Percentiles rank a stretch among this genome's conserved stretches.
phyloP scores from a whole-genome alignment of 352 stramenopile genomes.

The Lagenidium sp. region DNA sequence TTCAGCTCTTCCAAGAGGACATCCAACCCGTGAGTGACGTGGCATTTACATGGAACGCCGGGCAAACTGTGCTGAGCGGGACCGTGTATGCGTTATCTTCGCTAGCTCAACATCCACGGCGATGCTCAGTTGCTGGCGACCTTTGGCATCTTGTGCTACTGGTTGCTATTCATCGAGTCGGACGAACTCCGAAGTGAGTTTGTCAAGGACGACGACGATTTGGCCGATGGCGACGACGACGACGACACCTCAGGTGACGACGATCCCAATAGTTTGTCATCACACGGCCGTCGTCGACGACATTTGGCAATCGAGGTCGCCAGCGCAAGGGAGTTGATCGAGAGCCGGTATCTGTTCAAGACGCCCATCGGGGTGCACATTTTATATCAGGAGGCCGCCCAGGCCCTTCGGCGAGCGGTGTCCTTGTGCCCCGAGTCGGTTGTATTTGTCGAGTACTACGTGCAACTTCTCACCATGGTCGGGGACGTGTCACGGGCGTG shows the following conservation, averaged over 20 bases:
- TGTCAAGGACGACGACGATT: slow-evolving; percentile 15
- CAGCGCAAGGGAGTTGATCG: no score
- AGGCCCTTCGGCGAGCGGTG: slow-evolving; percentile 45
- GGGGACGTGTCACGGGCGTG: slow-evolving; percentile 49
- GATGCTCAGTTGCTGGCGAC: slow-evolving; percentile 52
- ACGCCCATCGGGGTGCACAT: slow-evolving; percentile 54
- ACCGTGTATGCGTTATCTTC: no score
- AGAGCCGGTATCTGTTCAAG: slow-evolving; percentile 58
- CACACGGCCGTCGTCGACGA: no score
- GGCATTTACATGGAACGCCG: no score
- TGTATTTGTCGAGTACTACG: slow-evolving; percentile 64
- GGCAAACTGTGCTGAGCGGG: no score
- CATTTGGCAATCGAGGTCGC: no score
- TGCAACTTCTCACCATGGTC: slow-evolving; percentile 55
- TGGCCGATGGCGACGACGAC: slow-evolving; percentile 13
- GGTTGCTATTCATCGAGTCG: slow-evolving; percentile 75
- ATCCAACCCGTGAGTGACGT: slow-evolving; percentile 48
- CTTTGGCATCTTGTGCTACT: slow-evolving; percentile 79
- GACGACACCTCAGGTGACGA: slow-evolving; percentile 2
- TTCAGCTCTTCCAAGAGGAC: slow-evolving; percentile 66
- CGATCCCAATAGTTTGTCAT: no score
- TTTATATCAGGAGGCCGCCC: slow-evolving; percentile 58
- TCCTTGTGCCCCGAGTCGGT: slow-evolving; percentile 40
- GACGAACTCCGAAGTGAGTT: slow-evolving; percentile 48
- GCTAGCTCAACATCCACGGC: slow-evolving; percentile 36